Evolutionary conservation across 192 early-diverging fungal genomes (phyloP).

Genomic region (Funneliformis geosporum): DNA sequence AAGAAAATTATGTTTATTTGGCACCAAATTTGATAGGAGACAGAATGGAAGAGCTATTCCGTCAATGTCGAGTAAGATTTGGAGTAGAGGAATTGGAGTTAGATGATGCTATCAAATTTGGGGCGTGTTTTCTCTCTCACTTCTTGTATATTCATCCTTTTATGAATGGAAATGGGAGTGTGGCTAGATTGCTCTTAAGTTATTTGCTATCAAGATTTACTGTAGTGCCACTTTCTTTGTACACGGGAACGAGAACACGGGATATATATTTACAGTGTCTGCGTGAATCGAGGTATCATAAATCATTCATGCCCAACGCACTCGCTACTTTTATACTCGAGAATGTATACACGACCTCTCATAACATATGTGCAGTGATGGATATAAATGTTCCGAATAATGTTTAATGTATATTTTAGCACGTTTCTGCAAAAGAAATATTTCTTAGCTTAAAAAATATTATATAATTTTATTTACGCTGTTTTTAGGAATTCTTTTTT

Average conservation of each 20-base stretch:
- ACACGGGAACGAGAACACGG: constrained; percentile 23
- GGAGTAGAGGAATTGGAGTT: constrained; percentile 19
- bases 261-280: constrained; percentile 31
- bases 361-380: constrained; percentile 25
- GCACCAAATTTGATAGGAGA: constrained; percentile 21
- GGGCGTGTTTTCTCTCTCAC: constrained; percentile 23
- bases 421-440: too few relatives aligned
- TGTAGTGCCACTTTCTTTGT: constrained; percentile 29
- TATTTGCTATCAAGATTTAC: constrained; percentile 26
- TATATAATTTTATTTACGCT: too few relatives aligned
- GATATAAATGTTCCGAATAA: constrained; percentile 18
- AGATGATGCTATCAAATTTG: constrained; percentile 28
- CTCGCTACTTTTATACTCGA: constrained; percentile 29
- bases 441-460: too few relatives aligned
- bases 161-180: constrained; percentile 29
- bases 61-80: constrained; percentile 28
- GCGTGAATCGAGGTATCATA: constrained; percentile 23
- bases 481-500: too few relatives aligned
- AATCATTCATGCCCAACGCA: constrained; percentile 11
- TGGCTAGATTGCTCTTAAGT: constrained; percentile 22
- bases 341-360: constrained; percentile 26
- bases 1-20: constrained; percentile 30
- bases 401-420: too few relatives aligned
- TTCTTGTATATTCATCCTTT: constrained; percentile 26
- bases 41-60: constrained; percentile 27